Evolutionary conservation across 257 asterid genomes (phyloP).

Genomic region (Solanum etuberosum): DNA sequence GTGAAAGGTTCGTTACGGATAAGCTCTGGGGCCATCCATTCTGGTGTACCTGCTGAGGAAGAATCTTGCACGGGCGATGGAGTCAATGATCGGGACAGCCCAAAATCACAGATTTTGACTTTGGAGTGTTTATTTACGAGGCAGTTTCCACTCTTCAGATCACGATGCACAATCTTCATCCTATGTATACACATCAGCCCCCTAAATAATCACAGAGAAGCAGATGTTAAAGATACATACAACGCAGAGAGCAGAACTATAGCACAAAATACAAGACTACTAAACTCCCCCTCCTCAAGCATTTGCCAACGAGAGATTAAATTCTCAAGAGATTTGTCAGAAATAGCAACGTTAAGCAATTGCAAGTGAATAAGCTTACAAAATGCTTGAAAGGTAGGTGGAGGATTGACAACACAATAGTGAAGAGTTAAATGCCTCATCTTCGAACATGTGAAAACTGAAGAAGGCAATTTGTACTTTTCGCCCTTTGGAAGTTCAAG

Average conservation of each 20-base stretch:
- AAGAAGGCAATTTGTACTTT: background rate
- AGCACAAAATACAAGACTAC: background rate
- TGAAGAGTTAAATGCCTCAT: background rate
- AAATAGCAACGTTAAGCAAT: background rate
- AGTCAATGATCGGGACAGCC: conserved; percentile 60
- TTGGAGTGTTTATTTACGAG: conserved; percentile 84
- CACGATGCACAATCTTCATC: conserved; percentile 84
- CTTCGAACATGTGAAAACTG: background rate
- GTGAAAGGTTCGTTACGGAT: conserved; percentile 88
- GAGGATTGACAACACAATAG: background rate
- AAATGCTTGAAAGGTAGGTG: background rate
- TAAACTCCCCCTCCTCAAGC: background rate
- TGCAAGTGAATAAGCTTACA: background rate
- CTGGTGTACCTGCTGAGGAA: conserved; percentile 89
- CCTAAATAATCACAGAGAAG: conserved; percentile 22
- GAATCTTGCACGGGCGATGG: conserved; percentile 44
- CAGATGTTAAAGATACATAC: background rate
- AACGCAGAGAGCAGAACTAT: background rate
- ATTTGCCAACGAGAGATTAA: background rate
- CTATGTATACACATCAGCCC: conserved; percentile 79
- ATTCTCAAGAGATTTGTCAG: background rate
- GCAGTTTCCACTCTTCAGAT: conserved; percentile 91
- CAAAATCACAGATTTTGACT: conserved; percentile 86
- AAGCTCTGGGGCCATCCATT: conserved; percentile 98
- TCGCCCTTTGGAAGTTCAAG: background rate